Evolutionary conservation across 2,329 filamentous ascomycete genomes (phyloP).

Genomic region (Alternaria dauci): DNA sequence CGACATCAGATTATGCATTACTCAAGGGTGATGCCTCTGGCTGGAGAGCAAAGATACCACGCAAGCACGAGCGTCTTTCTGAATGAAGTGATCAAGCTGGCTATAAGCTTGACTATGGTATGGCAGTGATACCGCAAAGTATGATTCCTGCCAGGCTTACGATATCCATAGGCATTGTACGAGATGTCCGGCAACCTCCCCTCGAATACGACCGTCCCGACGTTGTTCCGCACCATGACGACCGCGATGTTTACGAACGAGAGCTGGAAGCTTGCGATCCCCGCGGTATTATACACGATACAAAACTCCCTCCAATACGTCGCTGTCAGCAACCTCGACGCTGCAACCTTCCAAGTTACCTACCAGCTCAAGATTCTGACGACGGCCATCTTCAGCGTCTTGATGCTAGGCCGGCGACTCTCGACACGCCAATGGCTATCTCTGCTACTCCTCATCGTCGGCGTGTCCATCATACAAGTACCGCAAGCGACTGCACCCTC

Average conservation of each 20-base stretch:
- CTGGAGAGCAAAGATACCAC: conserved; percentile 85
- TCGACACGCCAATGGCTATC: conserved; percentile 80
- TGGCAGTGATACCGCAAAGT: not conserved
- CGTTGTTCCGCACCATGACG: conserved; percentile 81
- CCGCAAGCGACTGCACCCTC: conserved; percentile 67
- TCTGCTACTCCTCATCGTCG: conserved; percentile 78
- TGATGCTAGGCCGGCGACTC: conserved; percentile 75
- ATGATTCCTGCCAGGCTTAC: not conserved
- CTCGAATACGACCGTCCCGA: conserved; percentile 79
- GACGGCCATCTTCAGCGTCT: conserved; percentile 85
- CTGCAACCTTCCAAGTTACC: conserved; percentile 90
- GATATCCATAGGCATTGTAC: conserved; percentile 69
- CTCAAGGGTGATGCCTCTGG: conserved; percentile 88
- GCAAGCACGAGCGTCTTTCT: conserved; percentile 94
- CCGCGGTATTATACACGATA: conserved; percentile 85
- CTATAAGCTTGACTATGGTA: conserved; percentile 79
- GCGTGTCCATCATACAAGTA: conserved; percentile 85
- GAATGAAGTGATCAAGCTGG: conserved; percentile 90
- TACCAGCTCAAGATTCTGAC: conserved; percentile 96
- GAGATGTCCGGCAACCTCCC: conserved; percentile 82
- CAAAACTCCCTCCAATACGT: conserved; percentile 96
- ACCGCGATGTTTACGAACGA: conserved; percentile 85
- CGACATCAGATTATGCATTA: conserved; percentile 83
- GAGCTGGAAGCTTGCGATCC: conserved; percentile 93
- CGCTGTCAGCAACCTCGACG: conserved; percentile 87